A percentile compares a stretch with the other conserved stretches of the same genome.
These are phyloP conservation scores for Populus euphratica DNA, from an alignment of 345 rosid species.

Conservation along the genomic window DNA sequence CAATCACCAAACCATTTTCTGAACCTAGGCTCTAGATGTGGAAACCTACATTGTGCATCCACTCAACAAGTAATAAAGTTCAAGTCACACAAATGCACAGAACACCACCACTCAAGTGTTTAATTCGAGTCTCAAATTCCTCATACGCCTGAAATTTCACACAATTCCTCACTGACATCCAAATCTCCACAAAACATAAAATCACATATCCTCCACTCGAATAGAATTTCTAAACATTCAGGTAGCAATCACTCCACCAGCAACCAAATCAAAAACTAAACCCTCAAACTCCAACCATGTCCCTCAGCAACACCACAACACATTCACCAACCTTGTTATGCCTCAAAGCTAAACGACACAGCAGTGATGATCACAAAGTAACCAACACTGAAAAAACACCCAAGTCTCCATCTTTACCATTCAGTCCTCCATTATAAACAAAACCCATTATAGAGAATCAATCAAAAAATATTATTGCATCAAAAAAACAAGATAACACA, in stretches of 20 bases:
- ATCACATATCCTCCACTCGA: not conserved
- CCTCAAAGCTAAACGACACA: not conserved
- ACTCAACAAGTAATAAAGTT: not conserved
- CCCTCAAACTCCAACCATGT: not conserved
- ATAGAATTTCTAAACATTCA: not conserved
- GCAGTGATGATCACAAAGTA: conserved; percentile 3
- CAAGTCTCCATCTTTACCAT: not conserved
- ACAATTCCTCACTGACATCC: not conserved
- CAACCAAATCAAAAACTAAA: not conserved
- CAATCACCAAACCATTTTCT: not conserved
- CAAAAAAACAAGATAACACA: not conserved
- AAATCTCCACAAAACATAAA: not conserved
- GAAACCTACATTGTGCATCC: not conserved
- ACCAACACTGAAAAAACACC: not conserved
- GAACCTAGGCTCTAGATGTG: not conserved
- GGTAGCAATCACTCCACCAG: not conserved
- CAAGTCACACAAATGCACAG: not conserved
- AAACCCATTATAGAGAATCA: not conserved
- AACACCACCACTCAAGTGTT: not conserved
- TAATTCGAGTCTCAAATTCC: too few relatives aligned
- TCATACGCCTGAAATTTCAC: not conserved
- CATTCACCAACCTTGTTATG: not conserved
- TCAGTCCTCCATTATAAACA: not conserved
- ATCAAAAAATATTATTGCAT: not conserved
- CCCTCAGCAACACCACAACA: not conserved